These are phyloP conservation scores for Brachypodium distachyon DNA, from an alignment of 202 grass and related monocot genomes.

Conservation along the genomic window DNA sequence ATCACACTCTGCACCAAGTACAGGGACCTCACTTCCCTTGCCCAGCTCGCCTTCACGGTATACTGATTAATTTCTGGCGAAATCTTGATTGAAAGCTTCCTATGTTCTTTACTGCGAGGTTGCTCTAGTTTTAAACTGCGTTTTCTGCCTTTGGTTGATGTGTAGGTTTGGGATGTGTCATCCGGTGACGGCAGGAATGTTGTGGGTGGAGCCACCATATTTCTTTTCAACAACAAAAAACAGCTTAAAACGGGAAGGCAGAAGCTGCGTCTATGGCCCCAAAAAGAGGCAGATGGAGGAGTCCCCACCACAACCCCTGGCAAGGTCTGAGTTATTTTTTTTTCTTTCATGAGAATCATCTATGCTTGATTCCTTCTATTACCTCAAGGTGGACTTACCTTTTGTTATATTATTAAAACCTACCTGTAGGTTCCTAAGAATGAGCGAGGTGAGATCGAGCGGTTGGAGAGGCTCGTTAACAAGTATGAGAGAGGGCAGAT, in stretches of 20 bases:
- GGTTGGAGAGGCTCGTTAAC: slow-evolving; percentile 82
- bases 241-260: slow-evolving; percentile 81
- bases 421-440: slow-evolving; percentile 55
- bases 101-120: not conserved
- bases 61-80: not conserved
- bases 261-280: slow-evolving; percentile 66
- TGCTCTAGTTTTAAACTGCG: not conserved
- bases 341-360: too few species aligned
- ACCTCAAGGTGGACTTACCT: not conserved
- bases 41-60: slow-evolving; percentile 85
- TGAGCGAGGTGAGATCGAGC: slow-evolving; percentile 77
- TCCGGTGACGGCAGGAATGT: slow-evolving; percentile 33
- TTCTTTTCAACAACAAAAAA: slow-evolving; percentile 83
- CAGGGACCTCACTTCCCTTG: slow-evolving; percentile 72
- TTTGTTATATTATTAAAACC: not conserved
- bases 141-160: not conserved
- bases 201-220: slow-evolving; percentile 66
- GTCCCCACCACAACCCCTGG: slow-evolving; percentile 80
- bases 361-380: not conserved
- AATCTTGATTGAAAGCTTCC: not conserved
- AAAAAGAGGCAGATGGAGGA: slow-evolving; percentile 70
- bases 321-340: too few species aligned
- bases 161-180: slow-evolving; percentile 79
- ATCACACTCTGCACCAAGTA: slow-evolving; percentile 88
- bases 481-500: slow-evolving; percentile 89